Evolutionary conservation across 1,284 basidiomycete genomes (phyloP).

Genomic region (Flammula alnicola): DNA sequence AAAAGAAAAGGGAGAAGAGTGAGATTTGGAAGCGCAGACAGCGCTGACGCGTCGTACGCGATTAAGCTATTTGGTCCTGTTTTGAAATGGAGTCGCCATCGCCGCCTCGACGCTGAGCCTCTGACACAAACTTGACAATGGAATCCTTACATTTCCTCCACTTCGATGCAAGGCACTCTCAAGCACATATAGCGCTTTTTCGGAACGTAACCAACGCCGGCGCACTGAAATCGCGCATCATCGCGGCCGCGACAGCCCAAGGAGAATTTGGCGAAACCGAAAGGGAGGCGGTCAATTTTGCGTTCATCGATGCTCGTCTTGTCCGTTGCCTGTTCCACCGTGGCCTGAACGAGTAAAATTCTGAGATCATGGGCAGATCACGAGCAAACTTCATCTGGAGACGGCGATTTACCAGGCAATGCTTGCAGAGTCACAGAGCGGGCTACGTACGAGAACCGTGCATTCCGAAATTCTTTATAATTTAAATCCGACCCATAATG

Average conservation of each 20-base stretch:
- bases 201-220: constrained; percentile 66
- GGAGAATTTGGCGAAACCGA: constrained; percentile 68
- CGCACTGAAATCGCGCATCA: constrained; percentile 65
- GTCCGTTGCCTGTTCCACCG: constrained; percentile 39
- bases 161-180: constrained; percentile 46
- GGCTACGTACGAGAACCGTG: constrained; percentile 75
- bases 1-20: background rate
- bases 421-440: constrained; percentile 62
- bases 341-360: constrained; percentile 5
- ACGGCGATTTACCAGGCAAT: constrained; percentile 84
- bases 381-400: constrained; percentile 75
- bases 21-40: background rate
- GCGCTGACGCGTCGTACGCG: constrained; percentile 19
- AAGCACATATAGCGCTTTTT: constrained; percentile 72
- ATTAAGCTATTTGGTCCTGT: constrained; percentile 12
- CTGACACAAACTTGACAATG: too few relatives aligned
- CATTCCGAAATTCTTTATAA: constrained; percentile 88
- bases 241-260: constrained; percentile 64
- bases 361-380: constrained; percentile 53
- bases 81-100: too few relatives aligned
- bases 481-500: constrained; percentile 86
- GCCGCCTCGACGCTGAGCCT: too few relatives aligned
- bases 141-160: constrained; percentile 60
- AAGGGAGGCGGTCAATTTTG: constrained; percentile 80
- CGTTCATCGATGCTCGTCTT: constrained; percentile 82